Percentiles rank a stretch among this genome's conserved stretches.
These are phyloP conservation scores for Penicillium malachiteum DNA, from an alignment of 495 filamentous ascomycete species.

Conservation along the genomic window DNA sequence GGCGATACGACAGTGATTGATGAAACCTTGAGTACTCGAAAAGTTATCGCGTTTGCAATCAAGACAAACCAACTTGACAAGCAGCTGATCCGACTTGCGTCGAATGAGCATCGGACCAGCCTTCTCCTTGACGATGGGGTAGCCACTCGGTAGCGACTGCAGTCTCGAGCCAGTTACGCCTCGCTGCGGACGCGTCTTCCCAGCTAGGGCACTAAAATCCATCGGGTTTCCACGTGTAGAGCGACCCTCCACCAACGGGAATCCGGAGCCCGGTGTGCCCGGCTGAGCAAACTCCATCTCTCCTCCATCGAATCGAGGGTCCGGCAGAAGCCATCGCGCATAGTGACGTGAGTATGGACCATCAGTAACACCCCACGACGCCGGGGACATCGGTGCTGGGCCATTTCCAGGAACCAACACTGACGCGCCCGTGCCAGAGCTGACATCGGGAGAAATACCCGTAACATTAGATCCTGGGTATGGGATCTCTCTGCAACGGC, in stretches of 20 bases:
- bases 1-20: constrained; percentile 96
- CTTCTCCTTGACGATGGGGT: constrained; percentile 67
- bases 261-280: constrained; percentile 33
- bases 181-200: constrained; percentile 62
- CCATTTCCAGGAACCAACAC: constrained; percentile 57
- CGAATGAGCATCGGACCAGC: constrained; percentile 59
- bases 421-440: constrained; percentile 67
- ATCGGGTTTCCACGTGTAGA: constrained; percentile 70
- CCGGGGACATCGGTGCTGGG: constrained; percentile 59
- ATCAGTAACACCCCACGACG: constrained; percentile 85
- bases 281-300: constrained; percentile 38
- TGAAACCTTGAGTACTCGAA: constrained; percentile 92
- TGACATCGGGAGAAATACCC: constrained; percentile 62
- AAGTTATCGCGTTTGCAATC: constrained; percentile 89
- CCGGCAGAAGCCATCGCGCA: constrained; percentile 86
- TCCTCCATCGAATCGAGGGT: constrained; percentile 79
- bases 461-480: constrained; percentile 70
- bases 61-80: constrained; percentile 81
- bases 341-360: constrained; percentile 95
- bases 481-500: constrained; percentile 86
- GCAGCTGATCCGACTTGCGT: constrained; percentile 57
- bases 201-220: constrained; percentile 53
- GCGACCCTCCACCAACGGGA: constrained; percentile 54
- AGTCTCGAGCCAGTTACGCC: constrained; percentile 60
- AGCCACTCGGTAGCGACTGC: constrained; percentile 70